Evolutionary conservation across 108 stramenopile species (phyloP).

Genomic region (Cyclotella cryptica): DNA sequence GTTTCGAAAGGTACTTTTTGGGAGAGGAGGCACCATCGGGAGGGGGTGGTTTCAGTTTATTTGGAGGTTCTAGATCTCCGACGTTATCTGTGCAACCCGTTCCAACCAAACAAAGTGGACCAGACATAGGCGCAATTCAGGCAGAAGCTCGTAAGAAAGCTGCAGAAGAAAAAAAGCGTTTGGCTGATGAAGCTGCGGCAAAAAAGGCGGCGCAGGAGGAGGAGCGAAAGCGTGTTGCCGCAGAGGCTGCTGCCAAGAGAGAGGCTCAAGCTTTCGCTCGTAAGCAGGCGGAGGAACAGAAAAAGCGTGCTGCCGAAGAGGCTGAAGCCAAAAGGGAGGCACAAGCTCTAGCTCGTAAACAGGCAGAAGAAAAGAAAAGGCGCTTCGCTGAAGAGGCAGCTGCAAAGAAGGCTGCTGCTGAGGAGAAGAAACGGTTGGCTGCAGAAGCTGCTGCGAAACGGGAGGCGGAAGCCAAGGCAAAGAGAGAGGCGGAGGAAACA

Average conservation of each 20-base stretch:
- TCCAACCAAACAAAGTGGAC: neutral
- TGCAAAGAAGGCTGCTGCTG: slow-evolving; percentile 16
- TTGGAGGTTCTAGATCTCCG: slow-evolving; percentile 17
- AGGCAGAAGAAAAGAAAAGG: slow-evolving; percentile 23
- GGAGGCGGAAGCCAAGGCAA: neutral
- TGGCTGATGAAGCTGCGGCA: neutral
- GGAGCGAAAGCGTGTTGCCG: neutral
- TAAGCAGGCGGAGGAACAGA: slow-evolving; percentile 11
- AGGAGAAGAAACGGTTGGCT: slow-evolving; percentile 15
- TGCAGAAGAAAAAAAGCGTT: slow-evolving; percentile 13
- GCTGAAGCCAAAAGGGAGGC: slow-evolving; percentile 13
- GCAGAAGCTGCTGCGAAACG: slow-evolving; percentile 15
- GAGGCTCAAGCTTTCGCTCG: slow-evolving; percentile 2
- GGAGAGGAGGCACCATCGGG: slow-evolving; percentile 49
- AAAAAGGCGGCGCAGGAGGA: slow-evolving; percentile 2
- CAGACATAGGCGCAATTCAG: slow-evolving; percentile 12
- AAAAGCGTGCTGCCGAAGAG: slow-evolving; percentile 18
- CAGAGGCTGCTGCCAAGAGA: slow-evolving; percentile 22
- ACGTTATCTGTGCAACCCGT: slow-evolving; percentile 4
- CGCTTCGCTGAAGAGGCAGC: slow-evolving; percentile 18
- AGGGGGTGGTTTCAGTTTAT: slow-evolving; percentile 38
- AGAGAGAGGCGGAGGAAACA: neutral
- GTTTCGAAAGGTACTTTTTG: slow-evolving; percentile 34
- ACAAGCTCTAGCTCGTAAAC: slow-evolving; percentile 12
- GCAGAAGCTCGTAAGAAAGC: slow-evolving; percentile 34